phyloP scores from a whole-genome alignment of 2,329 filamentous ascomycete species.

The Cadophora luteo-olivacea region DNA sequence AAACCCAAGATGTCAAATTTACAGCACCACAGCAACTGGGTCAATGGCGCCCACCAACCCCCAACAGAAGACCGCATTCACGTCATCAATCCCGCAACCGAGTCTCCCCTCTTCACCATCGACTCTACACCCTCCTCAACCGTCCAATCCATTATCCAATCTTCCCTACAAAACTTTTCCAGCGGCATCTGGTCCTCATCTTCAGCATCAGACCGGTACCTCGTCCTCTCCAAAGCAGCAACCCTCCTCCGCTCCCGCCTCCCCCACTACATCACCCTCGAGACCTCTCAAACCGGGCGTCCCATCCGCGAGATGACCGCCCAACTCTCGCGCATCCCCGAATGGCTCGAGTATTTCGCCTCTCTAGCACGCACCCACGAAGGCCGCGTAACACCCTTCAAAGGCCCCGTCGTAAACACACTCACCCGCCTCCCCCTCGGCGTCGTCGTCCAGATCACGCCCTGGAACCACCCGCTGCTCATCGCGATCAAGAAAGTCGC shows the following conservation, averaged over 20 bases:
- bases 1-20: conserved; percentile 2
- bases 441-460: conserved; percentile 62
- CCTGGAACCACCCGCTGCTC: conserved; percentile 65
- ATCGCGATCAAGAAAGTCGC: conserved; percentile 58
- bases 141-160: conserved; percentile 28
- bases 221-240: conserved; percentile 67
- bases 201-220: conserved; percentile 53
- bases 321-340: conserved; percentile 68
- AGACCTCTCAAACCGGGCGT: conserved; percentile 72
- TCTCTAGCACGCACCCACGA: conserved; percentile 71
- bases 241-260: conserved; percentile 59
- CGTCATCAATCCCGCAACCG: conserved; percentile 35
- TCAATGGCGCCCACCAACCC: conserved; percentile 31
- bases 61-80: conserved; percentile 24
- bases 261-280: conserved; percentile 63
- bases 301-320: conserved; percentile 73
- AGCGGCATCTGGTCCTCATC: conserved; percentile 26
- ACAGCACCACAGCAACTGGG: conserved; percentile 33
- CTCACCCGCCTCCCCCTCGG: conserved; percentile 61
- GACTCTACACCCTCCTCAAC: conserved; percentile 29
- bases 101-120: conserved; percentile 33
- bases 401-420: conserved; percentile 64
- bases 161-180: conserved; percentile 32
- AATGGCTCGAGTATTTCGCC: conserved; percentile 77
- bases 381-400: conserved; percentile 68